Conservation (phyloP, 306 rosid genomes). For the Dryas drummondii region DNA sequence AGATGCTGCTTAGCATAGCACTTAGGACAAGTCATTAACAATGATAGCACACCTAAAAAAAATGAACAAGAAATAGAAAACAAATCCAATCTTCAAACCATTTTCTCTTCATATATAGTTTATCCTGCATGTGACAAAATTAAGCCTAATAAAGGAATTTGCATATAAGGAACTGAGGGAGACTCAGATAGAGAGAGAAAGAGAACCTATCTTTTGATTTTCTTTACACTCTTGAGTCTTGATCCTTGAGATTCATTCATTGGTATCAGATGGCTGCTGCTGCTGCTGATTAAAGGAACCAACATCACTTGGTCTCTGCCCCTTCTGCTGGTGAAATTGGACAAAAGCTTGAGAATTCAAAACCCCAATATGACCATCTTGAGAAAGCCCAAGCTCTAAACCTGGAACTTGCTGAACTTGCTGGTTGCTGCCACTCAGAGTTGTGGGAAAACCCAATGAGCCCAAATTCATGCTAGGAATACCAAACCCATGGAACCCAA, state of each 20-base stretch:
- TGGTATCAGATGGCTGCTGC: constrained; percentile 23
- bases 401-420: constrained; percentile 50
- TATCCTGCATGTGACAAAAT: constrained; percentile 16
- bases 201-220: background rate
- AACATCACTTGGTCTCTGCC: constrained; percentile 30
- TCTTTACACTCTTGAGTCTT: constrained; percentile 20
- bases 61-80: constrained; percentile 3
- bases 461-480: constrained; percentile 41
- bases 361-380: constrained; percentile 49
- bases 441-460: constrained; percentile 35
- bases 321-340: constrained; percentile 43
- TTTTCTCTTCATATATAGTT: constrained; percentile 5
- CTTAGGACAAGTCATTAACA: too few relatives aligned
- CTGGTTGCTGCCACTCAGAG: constrained; percentile 30
- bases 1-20: too few relatives aligned
- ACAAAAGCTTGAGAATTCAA: constrained; percentile 36
- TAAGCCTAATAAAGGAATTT: background rate
- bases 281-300: constrained; percentile 30
- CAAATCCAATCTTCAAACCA: constrained; percentile 11
- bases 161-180: background rate
- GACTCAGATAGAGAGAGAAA: background rate
- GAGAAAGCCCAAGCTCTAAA: constrained; percentile 51
- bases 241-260: constrained; percentile 36
- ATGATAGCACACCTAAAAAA: constrained; percentile 9
- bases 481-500: constrained; percentile 49